Evolutionary conservation across 345 rosid genomes (phyloP), one percentile per base, ranked within the genome.

Genomic region (Corchorus olitorius): DNA sequence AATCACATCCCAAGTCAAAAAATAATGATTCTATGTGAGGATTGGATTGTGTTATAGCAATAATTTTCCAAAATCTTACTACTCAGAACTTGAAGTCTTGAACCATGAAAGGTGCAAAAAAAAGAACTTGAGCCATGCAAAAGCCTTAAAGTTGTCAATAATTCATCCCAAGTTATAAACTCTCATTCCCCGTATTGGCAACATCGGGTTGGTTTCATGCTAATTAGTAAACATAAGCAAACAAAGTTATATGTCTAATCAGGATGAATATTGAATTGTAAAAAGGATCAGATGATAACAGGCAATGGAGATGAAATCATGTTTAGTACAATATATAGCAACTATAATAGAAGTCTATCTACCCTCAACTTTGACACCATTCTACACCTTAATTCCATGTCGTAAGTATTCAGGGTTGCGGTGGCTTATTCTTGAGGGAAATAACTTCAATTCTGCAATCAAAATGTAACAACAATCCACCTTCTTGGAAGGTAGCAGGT

Each of bases 361-460:
- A 49, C 10, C 33, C 77, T 34, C 22, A 45, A 63, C 6, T 41
- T 70, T 55, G 34, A 16, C 75, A 19, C 75, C 66, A 35, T 43
- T 68, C 62, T 65, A 65, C 75, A 50, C 41, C 17, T 19, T 62
- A 55, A 52, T 52, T 73, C n/a, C 56, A 41, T 52, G 48, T 8
- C 19, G 2, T 71, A 15, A 53, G 49, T 8, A 35, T 33, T 17
- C 58, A 66, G 64, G 75, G 35, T 50, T 19, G 63, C 52, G 72
- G 62, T 70, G 49, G 76, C 62, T 78, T 76, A 56, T 84, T 84
- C 75, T 76, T 4, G 54, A 65, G 45, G 81, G 75, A 65, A 66
- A 80, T 61, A 65, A 72, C 80, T 75, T 62, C 34, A 41, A 75
- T 77, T 62, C 64, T 59, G 35, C 76, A 68, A 77, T 69, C 49